Conservation (phyloP, 2,329 filamentous ascomycete species). For the Monilinia fructigena region DNA sequence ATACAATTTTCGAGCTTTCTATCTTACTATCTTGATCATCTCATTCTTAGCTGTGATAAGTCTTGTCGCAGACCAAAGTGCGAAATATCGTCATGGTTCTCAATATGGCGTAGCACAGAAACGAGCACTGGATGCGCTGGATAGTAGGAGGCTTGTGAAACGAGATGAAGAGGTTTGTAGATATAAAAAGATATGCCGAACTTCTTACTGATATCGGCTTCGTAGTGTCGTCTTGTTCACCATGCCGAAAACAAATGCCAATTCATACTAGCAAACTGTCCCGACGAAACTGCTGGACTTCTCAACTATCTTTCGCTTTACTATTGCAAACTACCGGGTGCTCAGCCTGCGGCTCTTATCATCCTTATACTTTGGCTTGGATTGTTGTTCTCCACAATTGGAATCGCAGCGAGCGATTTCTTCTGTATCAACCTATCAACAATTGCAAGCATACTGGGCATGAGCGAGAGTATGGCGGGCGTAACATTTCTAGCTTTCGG, state of each 20-base stretch:
- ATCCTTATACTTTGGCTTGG: conserved; percentile 80
- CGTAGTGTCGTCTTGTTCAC: conserved; percentile 76
- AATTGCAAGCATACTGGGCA: conserved; percentile 80
- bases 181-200: background rate
- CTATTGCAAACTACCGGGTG: conserved; percentile 73
- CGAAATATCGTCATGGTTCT: conserved; percentile 35
- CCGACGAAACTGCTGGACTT: conserved; percentile 85
- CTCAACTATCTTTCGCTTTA: conserved; percentile 86
- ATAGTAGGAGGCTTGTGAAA: conserved; percentile 34
- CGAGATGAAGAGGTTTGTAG: conserved; percentile 39
- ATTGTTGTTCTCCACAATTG: conserved; percentile 92
- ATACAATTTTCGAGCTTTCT: conserved; percentile 40
- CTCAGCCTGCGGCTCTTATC: conserved; percentile 73
- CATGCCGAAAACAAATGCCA: conserved; percentile 76
- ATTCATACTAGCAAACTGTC: conserved; percentile 79
- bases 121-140: conserved; percentile 33
- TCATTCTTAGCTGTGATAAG: conserved; percentile 37
- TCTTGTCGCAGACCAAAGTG: conserved; percentile 37
- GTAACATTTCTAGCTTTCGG: conserved; percentile 97
- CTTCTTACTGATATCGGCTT: conserved; percentile 14
- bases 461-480: conserved; percentile 94
- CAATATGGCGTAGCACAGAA: conserved; percentile 36
- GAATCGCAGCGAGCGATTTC: conserved; percentile 97
- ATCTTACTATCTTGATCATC: conserved; percentile 38
- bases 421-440: conserved; percentile 96